Evolutionary conservation across 768 basidiomycete species (phyloP).

Genomic region (Termitomyces sp.): DNA sequence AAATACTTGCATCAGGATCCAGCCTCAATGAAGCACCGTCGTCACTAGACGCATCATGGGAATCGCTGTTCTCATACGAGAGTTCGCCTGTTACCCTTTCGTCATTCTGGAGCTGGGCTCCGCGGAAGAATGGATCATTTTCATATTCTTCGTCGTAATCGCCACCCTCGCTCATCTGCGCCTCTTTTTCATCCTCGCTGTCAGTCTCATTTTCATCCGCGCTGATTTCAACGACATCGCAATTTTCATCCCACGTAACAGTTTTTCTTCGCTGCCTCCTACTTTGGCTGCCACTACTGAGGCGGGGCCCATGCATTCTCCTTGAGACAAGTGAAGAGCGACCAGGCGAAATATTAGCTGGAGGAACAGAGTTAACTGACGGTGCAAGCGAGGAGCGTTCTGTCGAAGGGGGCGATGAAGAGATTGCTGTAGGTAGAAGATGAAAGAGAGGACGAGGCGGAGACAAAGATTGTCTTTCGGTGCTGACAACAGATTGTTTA

Average conservation of each 20-base stretch:
- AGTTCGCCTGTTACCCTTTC: slow-evolving; percentile 21
- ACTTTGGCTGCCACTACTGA: slow-evolving; percentile 35
- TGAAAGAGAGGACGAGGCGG: slow-evolving; percentile 1
- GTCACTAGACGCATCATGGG: slow-evolving; percentile 36
- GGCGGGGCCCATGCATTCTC: slow-evolving; percentile 73
- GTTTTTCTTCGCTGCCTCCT: slow-evolving; percentile 63
- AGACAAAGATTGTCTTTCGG: slow-evolving; percentile 19
- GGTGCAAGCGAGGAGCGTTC: slow-evolving; percentile 15
- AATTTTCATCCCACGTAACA: slow-evolving; percentile 74
- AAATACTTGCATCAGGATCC: slow-evolving; percentile 56
- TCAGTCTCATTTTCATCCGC: slow-evolving; percentile 36
- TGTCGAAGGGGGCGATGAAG: slow-evolving; percentile 10
- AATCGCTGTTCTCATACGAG: slow-evolving; percentile 41
- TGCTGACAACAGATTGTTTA: slow-evolving; percentile 28
- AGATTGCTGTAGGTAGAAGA: neutral
- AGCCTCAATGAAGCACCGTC: slow-evolving; percentile 29
- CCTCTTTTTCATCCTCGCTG: slow-evolving; percentile 25
- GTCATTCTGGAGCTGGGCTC: slow-evolving; percentile 28
- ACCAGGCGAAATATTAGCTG: slow-evolving; percentile 41
- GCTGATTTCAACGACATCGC: slow-evolving; percentile 81
- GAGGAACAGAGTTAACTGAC: slow-evolving; percentile 22
- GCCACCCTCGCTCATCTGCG: slow-evolving; percentile 20
- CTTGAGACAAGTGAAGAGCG: slow-evolving; percentile 68
- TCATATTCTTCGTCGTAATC: slow-evolving; percentile 27
- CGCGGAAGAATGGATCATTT: slow-evolving; percentile 37